These are phyloP conservation scores for Corchorus olitorius DNA, from an alignment of 345 rosid genomes.

Conservation along the genomic window DNA sequence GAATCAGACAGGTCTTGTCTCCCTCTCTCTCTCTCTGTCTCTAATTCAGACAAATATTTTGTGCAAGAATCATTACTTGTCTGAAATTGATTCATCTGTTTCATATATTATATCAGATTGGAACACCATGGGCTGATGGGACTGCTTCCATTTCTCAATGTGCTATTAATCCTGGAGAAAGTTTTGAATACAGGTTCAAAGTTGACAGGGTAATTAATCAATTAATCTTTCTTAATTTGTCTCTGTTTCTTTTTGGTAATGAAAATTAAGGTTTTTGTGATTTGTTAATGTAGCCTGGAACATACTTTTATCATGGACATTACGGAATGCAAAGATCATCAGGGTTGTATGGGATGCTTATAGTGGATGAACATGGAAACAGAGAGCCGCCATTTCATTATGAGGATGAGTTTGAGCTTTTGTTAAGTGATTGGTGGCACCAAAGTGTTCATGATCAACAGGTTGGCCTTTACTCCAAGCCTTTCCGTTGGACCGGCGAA, in stretches of 20 bases:
- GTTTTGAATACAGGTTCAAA: slow-evolving; percentile 63
- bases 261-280: too few relatives aligned
- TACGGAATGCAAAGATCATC: slow-evolving; percentile 89
- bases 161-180: slow-evolving; percentile 71
- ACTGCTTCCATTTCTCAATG: slow-evolving; percentile 81
- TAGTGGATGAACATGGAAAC: slow-evolving; percentile 55
- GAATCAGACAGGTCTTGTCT: slow-evolving; percentile 71
- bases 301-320: slow-evolving; percentile 87
- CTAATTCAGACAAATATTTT: neutral
- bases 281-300: slow-evolving; percentile 55
- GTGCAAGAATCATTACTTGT: neutral
- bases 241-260: too few relatives aligned
- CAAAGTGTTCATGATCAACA: slow-evolving; percentile 57
- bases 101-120: slow-evolving; percentile 36
- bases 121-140: slow-evolving; percentile 91
- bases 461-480: slow-evolving; percentile 66
- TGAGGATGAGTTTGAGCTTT: slow-evolving; percentile 56
- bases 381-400: slow-evolving; percentile 63
- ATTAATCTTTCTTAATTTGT: neutral
- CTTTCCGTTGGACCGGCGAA: slow-evolving; percentile 79
- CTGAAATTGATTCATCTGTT: neutral
- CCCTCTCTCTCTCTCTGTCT: neutral
- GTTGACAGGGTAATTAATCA: slow-evolving; percentile 58
- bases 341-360: slow-evolving; percentile 68
- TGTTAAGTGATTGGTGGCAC: slow-evolving; percentile 93